Evolutionary conservation across 2,329 filamentous ascomycete species (phyloP).

Genomic region (Elsinoe ampelina): DNA sequence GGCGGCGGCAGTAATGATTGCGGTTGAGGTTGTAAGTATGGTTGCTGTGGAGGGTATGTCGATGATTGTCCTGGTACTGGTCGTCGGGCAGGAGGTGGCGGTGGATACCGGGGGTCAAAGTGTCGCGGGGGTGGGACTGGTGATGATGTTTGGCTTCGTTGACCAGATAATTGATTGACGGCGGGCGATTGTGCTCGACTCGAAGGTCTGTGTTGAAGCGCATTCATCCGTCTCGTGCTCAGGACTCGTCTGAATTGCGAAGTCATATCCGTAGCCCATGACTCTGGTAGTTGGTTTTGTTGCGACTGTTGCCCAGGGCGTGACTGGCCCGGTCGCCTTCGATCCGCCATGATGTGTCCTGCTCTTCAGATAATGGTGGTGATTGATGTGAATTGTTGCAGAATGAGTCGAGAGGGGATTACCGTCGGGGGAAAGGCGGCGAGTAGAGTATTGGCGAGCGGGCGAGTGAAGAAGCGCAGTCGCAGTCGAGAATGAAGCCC

Average conservation of each 20-base stretch:
- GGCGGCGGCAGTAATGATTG: conserved; percentile 23
- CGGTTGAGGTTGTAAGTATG: conserved; percentile 22
- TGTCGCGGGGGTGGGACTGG: not conserved
- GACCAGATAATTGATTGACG: conserved; percentile 18
- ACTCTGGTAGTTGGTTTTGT: conserved; percentile 38
- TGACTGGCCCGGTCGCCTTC: not conserved
- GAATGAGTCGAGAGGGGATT: not conserved
- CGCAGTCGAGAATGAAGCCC: not conserved
- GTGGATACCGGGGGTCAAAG: conserved; percentile 4
- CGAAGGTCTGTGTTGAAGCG: conserved; percentile 39
- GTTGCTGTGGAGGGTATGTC: conserved; percentile 40
- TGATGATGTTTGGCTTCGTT: conserved; percentile 23
- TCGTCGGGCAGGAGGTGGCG: conserved; percentile 34
- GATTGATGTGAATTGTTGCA: not conserved
- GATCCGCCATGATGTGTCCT: not conserved
- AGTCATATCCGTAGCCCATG: conserved; percentile 69
- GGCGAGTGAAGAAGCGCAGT: not conserved
- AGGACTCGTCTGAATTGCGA: conserved; percentile 79
- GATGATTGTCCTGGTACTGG: conserved; percentile 49
- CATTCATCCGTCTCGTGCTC: conserved; percentile 77
- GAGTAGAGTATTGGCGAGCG: not conserved
- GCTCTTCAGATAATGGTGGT: not conserved
- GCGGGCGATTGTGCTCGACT: conserved; percentile 12
- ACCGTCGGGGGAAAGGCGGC: not conserved
- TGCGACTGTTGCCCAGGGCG: conserved; percentile 13